A percentile compares a stretch with the other conserved stretches of the same genome.
Conservation (phyloP, 306 rosid genomes). For the Cyclanthera cordifolia region DNA sequence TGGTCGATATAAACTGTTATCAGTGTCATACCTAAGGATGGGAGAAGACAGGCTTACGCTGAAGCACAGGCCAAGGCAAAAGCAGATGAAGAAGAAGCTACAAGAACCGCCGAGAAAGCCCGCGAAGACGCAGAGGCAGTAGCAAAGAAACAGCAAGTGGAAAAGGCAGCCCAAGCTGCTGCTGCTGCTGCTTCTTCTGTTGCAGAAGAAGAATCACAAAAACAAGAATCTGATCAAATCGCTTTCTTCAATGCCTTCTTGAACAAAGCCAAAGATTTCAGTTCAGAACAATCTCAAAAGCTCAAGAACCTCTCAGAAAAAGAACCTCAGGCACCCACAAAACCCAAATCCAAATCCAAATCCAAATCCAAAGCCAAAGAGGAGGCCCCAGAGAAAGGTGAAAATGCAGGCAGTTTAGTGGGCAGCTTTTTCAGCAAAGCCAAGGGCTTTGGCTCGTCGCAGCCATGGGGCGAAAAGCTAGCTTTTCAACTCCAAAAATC, state of each 20-base stretch:
- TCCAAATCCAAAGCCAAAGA: conserved; percentile 12
- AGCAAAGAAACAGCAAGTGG: conserved; percentile 41
- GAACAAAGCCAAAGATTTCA: conserved; percentile 13
- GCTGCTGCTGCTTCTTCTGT: conserved; percentile 27
- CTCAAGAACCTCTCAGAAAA: conserved; percentile 37
- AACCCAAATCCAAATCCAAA: conserved; percentile 30
- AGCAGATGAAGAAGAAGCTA: conserved; percentile 78
- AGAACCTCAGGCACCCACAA: conserved; percentile 21
- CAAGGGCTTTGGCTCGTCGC: conserved; percentile 47
- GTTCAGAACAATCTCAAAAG: too few species aligned
- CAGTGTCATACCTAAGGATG: conserved; percentile 77
- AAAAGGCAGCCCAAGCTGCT: conserved; percentile 39
- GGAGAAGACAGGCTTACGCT: conserved; percentile 74
- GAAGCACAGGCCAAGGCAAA: conserved; percentile 46
- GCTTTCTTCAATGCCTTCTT: conserved; percentile 42
- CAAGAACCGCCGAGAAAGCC: conserved; percentile 49
- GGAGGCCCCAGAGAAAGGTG: background rate
- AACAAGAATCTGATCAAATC: conserved; percentile 20
- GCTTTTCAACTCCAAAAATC: conserved; percentile 49
- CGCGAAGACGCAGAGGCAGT: conserved; percentile 36
- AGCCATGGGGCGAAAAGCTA: conserved; percentile 72
- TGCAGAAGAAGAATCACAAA: conserved; percentile 25
- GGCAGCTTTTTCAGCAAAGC: conserved; percentile 52
- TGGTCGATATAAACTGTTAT: conserved; percentile 2
- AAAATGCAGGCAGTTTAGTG: conserved; percentile 40